Conservation (phyloP, 1,139 yeast species). For the Kodamaea anthophila region DNA sequence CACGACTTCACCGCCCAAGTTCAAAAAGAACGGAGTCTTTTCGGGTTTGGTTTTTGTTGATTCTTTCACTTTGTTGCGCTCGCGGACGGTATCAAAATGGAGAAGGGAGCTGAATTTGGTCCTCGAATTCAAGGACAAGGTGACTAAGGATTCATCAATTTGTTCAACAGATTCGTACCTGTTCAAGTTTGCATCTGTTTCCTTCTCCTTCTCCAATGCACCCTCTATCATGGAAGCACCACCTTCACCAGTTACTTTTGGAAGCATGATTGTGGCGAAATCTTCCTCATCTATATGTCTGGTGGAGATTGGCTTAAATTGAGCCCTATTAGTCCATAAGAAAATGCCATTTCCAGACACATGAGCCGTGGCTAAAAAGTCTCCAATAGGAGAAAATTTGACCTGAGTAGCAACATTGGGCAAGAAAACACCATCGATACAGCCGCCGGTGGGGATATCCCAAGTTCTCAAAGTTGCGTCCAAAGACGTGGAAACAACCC, state of each 20-base stretch:
- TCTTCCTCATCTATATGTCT: conserved; percentile 73
- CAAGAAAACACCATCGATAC: conserved; percentile 85
- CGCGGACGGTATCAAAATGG: conserved; percentile 77
- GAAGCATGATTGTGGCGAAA: conserved; percentile 53
- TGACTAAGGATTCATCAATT: conserved; percentile 55
- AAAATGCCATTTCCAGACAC: conserved; percentile 86
- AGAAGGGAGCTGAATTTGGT: conserved; percentile 72
- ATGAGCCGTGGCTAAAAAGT: conserved; percentile 88
- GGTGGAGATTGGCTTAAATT: conserved; percentile 68
- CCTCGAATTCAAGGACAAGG: conserved; percentile 74
- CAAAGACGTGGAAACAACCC: conserved; percentile 80
- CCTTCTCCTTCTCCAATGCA: conserved; percentile 49
- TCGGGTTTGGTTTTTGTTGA: conserved; percentile 77
- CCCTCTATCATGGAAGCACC: conserved; percentile 75
- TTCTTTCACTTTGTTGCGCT: conserved; percentile 84
- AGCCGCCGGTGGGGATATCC: conserved; percentile 97
- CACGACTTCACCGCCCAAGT: conserved; percentile 55
- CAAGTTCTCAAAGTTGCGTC: conserved; percentile 92
- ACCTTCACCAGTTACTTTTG: conserved; percentile 81
- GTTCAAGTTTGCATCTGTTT: conserved; percentile 18
- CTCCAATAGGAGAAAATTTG: conserved; percentile 83
- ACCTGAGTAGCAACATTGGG: conserved; percentile 76
- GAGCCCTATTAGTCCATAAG: conserved; percentile 89
- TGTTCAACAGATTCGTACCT: conserved; percentile 59
- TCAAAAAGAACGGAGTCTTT: conserved; percentile 75